Base-by-base conservation (phyloP, 148 eudicot genomes). In the Bassia scoparia region DNA sequence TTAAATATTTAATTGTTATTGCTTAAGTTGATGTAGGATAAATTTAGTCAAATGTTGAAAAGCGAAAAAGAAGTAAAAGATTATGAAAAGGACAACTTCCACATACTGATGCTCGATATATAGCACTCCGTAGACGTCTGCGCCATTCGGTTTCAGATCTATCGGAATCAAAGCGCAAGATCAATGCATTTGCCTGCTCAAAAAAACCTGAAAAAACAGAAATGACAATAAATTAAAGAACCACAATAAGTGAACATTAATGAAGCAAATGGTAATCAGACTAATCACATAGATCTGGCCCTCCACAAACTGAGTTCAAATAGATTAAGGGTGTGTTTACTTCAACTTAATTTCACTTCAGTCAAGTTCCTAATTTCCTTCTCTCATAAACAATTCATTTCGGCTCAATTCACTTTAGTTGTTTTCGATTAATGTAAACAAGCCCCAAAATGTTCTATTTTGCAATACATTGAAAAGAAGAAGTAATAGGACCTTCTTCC, bases 31-130 rank as follows among this genome's bases (percentile, higher is more conserved):
- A n/a, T n/a, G n/a, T n/a, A n/a, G n/a, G n/a, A n/a, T n/a, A n/a
- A n/a, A n/a, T n/a, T n/a, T n/a, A n/a, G n/a, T n/a, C n/a, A n/a
- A n/a, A n/a, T n/a, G n/a, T n/a, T n/a, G n/a, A n/a, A n/a, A n/a
- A n/a, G n/a, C n/a, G n/a, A n/a, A n/a, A n/a, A n/a, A n/a, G n/a
- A n/a, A n/a, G n/a, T n/a, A 14, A 41, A 12, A 76, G 26, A 66
- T 1, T 30, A 53, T 30, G 12, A 68, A 41, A 38, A 48, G 27
- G 70, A 54, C 29, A 59, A 54, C 23, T 30, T 35, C 67, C 46
- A 50, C 74, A 58, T 87, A 95, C 99, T 83, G 97, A 95, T 78
- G 96, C 92, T 77, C 88, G 87, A 74, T 91, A 95, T 73, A 92
- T 81, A 58, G 96, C 97, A 76, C 90, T 91, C 81, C 86, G 96